Percentiles rank a stretch among this genome's conserved stretches.
These are phyloP conservation scores for Pichia sporocuriosa DNA, from an alignment of 805 yeast genomes.

Conservation along the genomic window DNA sequence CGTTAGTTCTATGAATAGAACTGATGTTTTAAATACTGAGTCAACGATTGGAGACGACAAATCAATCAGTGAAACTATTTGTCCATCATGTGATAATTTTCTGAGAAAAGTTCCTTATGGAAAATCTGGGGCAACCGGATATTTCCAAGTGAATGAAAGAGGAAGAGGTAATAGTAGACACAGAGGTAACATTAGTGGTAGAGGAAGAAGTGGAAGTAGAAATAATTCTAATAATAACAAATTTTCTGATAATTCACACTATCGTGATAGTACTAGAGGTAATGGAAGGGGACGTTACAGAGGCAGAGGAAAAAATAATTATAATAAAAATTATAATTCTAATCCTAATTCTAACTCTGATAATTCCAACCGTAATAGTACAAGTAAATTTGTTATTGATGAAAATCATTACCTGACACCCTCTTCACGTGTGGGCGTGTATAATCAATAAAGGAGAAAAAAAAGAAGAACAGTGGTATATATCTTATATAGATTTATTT, in stretches of 20 bases:
- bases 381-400: conserved; percentile 8
- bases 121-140: no score
- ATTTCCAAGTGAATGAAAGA: no score
- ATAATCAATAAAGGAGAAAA: neutral
- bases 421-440: conserved; percentile 12
- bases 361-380: no score
- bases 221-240: conserved; percentile 8
- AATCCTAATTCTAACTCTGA: neutral
- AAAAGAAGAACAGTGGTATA: no score
- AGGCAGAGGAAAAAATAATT: no score
- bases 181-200: conserved; percentile 14
- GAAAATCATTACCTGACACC: conserved; percentile 10
- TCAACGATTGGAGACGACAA: no score
- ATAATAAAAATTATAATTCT: neutral
- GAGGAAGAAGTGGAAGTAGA: conserved; percentile 11
- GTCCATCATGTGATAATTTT: no score
- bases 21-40: no score
- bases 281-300: neutral
- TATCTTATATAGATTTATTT: no score
- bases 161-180: conserved; percentile 3
- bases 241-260: no score
- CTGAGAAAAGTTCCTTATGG: no score
- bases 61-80: no score
- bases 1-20: neutral
- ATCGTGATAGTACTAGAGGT: neutral